Evolutionary conservation across 495 filamentous ascomycete species (phyloP), one percentile per base, ranked within the genome.

Genomic region (Trichoderma reesei): DNA sequence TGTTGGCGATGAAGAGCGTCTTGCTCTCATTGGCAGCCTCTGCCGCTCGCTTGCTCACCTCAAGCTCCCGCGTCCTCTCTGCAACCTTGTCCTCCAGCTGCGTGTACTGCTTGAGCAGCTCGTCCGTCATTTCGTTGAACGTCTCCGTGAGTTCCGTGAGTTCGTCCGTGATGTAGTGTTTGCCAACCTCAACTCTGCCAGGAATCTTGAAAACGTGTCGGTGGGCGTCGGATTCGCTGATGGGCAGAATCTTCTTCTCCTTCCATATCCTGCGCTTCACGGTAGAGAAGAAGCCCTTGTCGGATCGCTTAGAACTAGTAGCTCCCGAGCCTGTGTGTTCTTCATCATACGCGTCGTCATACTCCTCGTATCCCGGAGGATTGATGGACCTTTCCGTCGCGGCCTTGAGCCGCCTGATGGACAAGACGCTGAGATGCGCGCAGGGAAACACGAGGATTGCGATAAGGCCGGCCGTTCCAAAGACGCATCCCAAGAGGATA

Each of bases 1-100:
- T 96, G 68, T 97, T 97, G 37, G 92, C 92, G 66, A 97, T 93
- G 73, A 97, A 97, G 33, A 96, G 74, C 7, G 92, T 96, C 75
- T 97, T 96, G 78, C 90, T 94, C 73, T 96, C 89, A 68, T 96
- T 96, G 8, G 92, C 92, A 14, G 89, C 86, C 70, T 96, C 92
- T 5, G 92, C 92, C 2, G 91, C 90, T 75, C 91, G 87, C 73
- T 96, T 96, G 69, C 89, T 91, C 62, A 90, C 84, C 73, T 96
- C 91, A 3, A 95, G 81, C 71, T 96, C 89, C 26, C 81, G 81
- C 26, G 92, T 97, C 46, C 92, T 83, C 73, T 93, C 86, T 0
- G 81, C 82, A 14, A 96, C 92, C 61, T 92, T 87, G 62, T 94
- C 88, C 69, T 96, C 92, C 31, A 96, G 77, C 9, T 83, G 85